A percentile compares a stretch with the other conserved stretches of the same genome.
Evolutionary conservation across 2,329 filamentous ascomycete species (phyloP).

Genomic region (Clathrospora elynae): DNA sequence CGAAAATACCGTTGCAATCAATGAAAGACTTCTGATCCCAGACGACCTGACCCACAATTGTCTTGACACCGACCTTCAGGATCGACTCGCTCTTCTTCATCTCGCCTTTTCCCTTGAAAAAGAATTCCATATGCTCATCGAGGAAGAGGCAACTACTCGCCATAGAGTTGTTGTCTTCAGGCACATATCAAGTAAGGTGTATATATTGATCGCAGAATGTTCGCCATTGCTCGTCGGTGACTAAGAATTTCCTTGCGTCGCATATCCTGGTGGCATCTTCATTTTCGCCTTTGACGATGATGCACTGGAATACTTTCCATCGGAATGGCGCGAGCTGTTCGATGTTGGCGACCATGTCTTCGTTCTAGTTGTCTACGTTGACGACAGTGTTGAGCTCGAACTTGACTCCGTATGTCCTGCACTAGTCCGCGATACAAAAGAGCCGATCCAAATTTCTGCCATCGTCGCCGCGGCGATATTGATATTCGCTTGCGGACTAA

Average conservation of each 20-base stretch:
- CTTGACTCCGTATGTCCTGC: conserved; percentile 2
- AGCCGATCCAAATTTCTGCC: conserved; percentile 1
- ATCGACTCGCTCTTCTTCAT: conserved; percentile 2
- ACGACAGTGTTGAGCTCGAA: conserved; percentile 13
- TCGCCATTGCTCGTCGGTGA: conserved; percentile 4
- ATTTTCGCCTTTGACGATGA: conserved; percentile 10
- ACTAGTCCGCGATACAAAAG: conserved; percentile 2
- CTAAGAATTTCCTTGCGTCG: conserved; percentile 6
- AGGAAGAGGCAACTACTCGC: conserved; percentile 6
- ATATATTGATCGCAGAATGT: conserved; percentile 4
- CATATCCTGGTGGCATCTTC: conserved; percentile 1
- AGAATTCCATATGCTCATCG: conserved; percentile 9
- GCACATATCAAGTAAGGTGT: background rate
- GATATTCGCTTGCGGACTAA: conserved; percentile 5
- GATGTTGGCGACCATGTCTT: conserved; percentile 8
- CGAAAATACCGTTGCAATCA: conserved; percentile 5
- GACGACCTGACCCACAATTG: conserved; percentile 4
- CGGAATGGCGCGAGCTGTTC: conserved; percentile 9
- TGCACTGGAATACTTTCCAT: conserved; percentile 9
- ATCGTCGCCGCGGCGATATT: conserved; percentile 7
- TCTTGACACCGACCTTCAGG: conserved; percentile 4
- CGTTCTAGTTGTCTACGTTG: conserved; percentile 4
- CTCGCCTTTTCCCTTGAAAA: conserved; percentile 4
- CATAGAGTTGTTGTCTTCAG: conserved; percentile 6
- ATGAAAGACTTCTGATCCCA: conserved; percentile 11